These are phyloP conservation scores for Coemansia aciculifera DNA, from an alignment of 192 early-diverging fungal genomes.

Conservation along the genomic window DNA sequence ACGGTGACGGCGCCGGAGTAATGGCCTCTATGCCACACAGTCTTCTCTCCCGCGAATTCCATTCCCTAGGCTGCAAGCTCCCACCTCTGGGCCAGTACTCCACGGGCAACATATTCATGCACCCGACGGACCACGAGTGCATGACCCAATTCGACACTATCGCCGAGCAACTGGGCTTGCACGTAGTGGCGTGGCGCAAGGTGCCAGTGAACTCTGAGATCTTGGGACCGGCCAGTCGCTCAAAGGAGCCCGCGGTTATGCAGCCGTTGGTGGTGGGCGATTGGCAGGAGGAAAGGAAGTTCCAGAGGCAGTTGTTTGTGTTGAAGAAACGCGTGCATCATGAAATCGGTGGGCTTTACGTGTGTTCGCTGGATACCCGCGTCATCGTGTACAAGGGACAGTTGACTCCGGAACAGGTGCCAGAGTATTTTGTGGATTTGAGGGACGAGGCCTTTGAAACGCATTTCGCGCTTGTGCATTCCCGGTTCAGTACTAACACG, in stretches of 20 bases:
- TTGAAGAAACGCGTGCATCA: slow-evolving; percentile 90
- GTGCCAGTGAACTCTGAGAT: slow-evolving; percentile 86
- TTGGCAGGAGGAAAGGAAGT: slow-evolving; percentile 49
- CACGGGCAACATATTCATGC: slow-evolving; percentile 94
- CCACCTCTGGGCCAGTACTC: slow-evolving; percentile 86
- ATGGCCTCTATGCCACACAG: slow-evolving; percentile 95
- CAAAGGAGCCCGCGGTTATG: slow-evolving; percentile 87
- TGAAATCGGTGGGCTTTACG: slow-evolving; percentile 89
- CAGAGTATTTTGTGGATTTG: slow-evolving; percentile 89
- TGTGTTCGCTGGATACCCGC: slow-evolving; percentile 91
- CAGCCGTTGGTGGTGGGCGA: slow-evolving; percentile 84
- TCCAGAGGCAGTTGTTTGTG: slow-evolving; percentile 86
- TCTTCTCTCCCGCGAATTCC: slow-evolving; percentile 71
- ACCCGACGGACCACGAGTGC: slow-evolving; percentile 70
- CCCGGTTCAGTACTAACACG: slow-evolving; percentile 98
- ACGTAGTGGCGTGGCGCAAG: slow-evolving; percentile 82
- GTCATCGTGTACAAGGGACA: slow-evolving; percentile 98
- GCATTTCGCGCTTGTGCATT: slow-evolving; percentile 97
- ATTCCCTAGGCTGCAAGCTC: slow-evolving; percentile 61
- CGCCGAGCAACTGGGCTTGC: slow-evolving; percentile 71
- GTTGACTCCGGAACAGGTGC: slow-evolving; percentile 92
- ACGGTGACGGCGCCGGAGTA: slow-evolving; percentile 98
- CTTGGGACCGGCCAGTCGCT: slow-evolving; percentile 83
- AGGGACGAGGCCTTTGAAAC: slow-evolving; percentile 77
- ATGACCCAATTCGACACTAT: slow-evolving; percentile 78